These are phyloP conservation scores for Vanrija humicola DNA, from an alignment of 1,284 basidiomycete species.

Conservation along the genomic window DNA sequence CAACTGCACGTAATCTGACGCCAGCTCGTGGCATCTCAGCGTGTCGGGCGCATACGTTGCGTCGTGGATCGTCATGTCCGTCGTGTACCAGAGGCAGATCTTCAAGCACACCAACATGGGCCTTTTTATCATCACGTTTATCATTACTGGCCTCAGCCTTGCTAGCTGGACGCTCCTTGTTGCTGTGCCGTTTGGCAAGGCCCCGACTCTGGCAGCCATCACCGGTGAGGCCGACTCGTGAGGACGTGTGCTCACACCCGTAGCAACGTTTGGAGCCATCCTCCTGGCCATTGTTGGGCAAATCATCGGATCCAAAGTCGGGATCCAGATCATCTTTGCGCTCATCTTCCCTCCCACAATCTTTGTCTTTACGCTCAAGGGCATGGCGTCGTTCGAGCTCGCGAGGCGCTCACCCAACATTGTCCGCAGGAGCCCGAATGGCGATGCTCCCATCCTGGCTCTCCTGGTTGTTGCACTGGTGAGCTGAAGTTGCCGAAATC, in stretches of 20 bases:
- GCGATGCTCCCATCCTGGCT: conserved; percentile 57
- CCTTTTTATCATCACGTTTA: conserved; percentile 61
- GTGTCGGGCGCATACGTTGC: conserved; percentile 59
- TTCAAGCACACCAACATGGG: conserved; percentile 62
- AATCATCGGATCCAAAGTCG: conserved; percentile 54
- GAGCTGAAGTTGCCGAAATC: conserved; percentile 30
- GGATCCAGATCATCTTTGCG: conserved; percentile 57
- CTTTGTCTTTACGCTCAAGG: conserved; percentile 67
- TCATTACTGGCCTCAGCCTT: conserved; percentile 57
- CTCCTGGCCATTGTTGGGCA: conserved; percentile 66
- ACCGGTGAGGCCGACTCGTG: conserved; percentile 14
- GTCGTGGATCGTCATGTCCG: conserved; percentile 62
- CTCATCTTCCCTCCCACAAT: conserved; percentile 70
- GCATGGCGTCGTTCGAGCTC: conserved; percentile 64
- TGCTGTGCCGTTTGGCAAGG: conserved; percentile 25
- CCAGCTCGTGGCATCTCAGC: conserved; percentile 64
- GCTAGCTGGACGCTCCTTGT: conserved; percentile 35
- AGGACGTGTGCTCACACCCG: background rate
- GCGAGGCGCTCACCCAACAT: conserved; percentile 56
- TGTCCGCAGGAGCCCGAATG: conserved; percentile 59
- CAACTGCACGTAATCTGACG: background rate
- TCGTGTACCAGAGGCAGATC: conserved; percentile 62
- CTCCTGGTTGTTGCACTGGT: conserved; percentile 63
- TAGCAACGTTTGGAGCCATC: conserved; percentile 62
- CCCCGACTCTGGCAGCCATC: conserved; percentile 28